These are phyloP conservation scores for Leccinum cinnamomeum DNA, from an alignment of 1,284 basidiomycete genomes.

Conservation along the genomic window DNA sequence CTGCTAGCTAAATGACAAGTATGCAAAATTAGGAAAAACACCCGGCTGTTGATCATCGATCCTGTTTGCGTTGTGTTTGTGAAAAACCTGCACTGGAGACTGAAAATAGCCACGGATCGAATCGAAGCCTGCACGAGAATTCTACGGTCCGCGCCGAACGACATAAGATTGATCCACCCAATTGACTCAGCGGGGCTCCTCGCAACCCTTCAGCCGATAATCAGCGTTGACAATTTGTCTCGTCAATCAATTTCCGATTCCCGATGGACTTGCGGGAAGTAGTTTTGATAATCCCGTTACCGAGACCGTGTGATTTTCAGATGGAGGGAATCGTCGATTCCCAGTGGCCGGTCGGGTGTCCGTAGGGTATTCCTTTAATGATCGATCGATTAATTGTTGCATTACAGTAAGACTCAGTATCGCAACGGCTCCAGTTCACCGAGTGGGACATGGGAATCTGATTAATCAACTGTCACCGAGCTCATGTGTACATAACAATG, in stretches of 20 bases:
- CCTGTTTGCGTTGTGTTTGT: background rate
- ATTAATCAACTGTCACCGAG: background rate
- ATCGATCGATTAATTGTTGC: background rate
- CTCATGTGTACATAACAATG: background rate
- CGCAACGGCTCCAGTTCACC: background rate
- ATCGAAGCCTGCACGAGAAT: background rate
- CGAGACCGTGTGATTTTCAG: background rate
- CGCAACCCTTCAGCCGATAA: background rate
- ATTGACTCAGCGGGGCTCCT: background rate
- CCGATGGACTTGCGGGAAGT: constrained; percentile 5
- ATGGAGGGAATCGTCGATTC: background rate
- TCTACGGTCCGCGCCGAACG: background rate
- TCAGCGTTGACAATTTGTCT: background rate
- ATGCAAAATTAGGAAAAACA: too few species aligned
- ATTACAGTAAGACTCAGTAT: background rate
- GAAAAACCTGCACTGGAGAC: background rate
- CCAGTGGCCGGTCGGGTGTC: constrained; percentile 7
- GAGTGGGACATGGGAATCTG: constrained; percentile 4
- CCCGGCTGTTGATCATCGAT: background rate
- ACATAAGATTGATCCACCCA: background rate
- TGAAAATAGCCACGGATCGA: background rate
- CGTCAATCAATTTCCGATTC: background rate
- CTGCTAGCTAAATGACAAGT: too few species aligned
- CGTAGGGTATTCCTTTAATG: background rate
- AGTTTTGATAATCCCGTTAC: background rate